Evolutionary conservation across 371 early-diverging fungal genomes (phyloP).

Genomic region (Sanchytrium tribonematis): DNA sequence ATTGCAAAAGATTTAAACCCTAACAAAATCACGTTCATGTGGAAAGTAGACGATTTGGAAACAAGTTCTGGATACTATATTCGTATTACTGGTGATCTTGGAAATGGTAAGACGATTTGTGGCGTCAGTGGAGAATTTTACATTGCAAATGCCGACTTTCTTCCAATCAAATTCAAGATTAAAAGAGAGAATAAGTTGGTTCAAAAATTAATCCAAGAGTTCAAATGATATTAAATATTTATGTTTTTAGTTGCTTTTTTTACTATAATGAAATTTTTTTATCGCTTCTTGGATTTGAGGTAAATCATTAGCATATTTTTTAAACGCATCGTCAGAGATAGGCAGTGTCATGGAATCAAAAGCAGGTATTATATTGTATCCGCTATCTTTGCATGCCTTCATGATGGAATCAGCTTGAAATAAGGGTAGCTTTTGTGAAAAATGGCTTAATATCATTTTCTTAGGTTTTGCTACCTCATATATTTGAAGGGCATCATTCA

Average conservation of each 20-base stretch:
- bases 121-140: neutral
- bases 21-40: neutral
- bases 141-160: neutral
- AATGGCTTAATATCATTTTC: constrained; percentile 14
- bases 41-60: neutral
- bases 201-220: neutral
- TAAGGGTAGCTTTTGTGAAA: constrained; percentile 6
- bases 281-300: neutral
- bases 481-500: constrained; percentile 9
- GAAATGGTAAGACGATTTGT: neutral
- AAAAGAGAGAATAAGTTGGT: neutral
- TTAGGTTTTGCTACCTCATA: constrained; percentile 9
- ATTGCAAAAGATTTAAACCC: neutral
- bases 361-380: neutral
- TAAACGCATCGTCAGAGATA: neutral
- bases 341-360: neutral
- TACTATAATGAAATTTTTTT: neutral
- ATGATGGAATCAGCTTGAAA: neutral
- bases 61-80: neutral
- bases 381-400: neutral
- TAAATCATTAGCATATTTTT: neutral
- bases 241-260: neutral
- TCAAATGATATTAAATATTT: neutral
- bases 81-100: neutral
- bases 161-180: neutral